Percentiles rank a stretch among this genome's conserved stretches.
Conservation (phyloP, 352 stramenopile species). For the Phytophthora pisi region DNA sequence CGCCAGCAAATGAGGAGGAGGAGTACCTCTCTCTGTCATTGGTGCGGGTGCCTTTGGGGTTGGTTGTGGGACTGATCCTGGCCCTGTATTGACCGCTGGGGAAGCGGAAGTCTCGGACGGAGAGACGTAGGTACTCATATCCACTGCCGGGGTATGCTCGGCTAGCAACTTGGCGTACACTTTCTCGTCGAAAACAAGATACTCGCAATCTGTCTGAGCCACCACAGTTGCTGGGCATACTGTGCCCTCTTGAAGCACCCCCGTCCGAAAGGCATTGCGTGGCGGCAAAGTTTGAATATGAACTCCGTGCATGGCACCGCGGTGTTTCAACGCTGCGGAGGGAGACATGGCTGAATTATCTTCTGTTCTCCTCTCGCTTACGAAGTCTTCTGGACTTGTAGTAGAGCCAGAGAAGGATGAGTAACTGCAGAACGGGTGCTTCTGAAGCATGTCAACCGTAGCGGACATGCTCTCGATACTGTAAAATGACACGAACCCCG, state of each 20-base stretch:
- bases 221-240: conserved; percentile 57
- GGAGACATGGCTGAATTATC: conserved; percentile 2
- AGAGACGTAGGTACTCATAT: conserved; percentile 31
- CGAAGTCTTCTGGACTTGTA: conserved; percentile 39
- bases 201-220: conserved; percentile 61
- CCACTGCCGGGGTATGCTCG: conserved; percentile 39
- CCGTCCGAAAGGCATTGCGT: conserved; percentile 60
- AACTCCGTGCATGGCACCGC: conserved; percentile 52
- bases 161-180: conserved; percentile 46
- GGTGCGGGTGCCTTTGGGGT: background rate
- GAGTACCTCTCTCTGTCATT: background rate
- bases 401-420: conserved; percentile 38
- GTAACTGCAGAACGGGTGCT: conserved; percentile 64
- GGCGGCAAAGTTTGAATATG: conserved; percentile 63
- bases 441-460: conserved; percentile 67
- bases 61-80: background rate
- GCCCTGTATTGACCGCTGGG: background rate
- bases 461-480: conserved; percentile 63
- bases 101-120: background rate
- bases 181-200: conserved; percentile 54
- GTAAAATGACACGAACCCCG: conserved; percentile 64
- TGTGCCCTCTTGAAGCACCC: conserved; percentile 46
- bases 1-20: conserved; percentile 30
- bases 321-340: conserved; percentile 27
- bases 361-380: conserved; percentile 11